A percentile compares a stretch with the other conserved stretches of the same genome.
phyloP scores from a whole-genome alignment of 2,329 filamentous ascomycete species.

The Fusarium liriodendri region DNA sequence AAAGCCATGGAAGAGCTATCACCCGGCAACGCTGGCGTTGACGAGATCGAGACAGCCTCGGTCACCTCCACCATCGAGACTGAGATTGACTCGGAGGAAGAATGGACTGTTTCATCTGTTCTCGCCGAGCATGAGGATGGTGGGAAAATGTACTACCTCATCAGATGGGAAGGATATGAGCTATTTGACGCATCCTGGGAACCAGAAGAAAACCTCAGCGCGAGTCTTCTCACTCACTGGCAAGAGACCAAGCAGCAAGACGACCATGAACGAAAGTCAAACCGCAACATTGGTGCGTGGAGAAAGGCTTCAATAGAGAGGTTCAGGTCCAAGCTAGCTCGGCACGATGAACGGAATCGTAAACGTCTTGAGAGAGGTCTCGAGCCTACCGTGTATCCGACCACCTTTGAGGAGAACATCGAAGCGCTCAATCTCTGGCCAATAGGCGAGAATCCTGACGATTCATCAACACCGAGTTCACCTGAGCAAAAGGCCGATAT shows the following conservation, averaged over 20 bases:
- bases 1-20: background rate
- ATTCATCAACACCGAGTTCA: conserved; percentile 6
- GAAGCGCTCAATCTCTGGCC: conserved; percentile 26
- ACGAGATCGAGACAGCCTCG: conserved; percentile 45
- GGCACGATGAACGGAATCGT: conserved; percentile 57
- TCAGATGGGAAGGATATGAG: conserved; percentile 52
- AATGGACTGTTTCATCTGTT: conserved; percentile 64
- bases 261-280: conserved; percentile 45
- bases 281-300: conserved; percentile 54
- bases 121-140: conserved; percentile 56
- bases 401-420: conserved; percentile 37
- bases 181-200: conserved; percentile 62
- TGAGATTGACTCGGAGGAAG: conserved; percentile 52
- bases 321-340: conserved; percentile 45
- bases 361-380: conserved; percentile 55
- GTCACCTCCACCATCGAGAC: conserved; percentile 49
- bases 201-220: conserved; percentile 56
- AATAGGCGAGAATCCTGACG: conserved; percentile 11
- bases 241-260: conserved; percentile 52
- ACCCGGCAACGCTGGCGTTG: conserved; percentile 8
- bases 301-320: conserved; percentile 47
- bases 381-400: conserved; percentile 34
- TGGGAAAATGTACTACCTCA: conserved; percentile 46
- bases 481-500: conserved; percentile 5
- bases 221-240: conserved; percentile 57